Evolutionary conservation across 345 rosid genomes (phyloP).

Genomic region (rapeseed (Brassica napus)): DNA sequence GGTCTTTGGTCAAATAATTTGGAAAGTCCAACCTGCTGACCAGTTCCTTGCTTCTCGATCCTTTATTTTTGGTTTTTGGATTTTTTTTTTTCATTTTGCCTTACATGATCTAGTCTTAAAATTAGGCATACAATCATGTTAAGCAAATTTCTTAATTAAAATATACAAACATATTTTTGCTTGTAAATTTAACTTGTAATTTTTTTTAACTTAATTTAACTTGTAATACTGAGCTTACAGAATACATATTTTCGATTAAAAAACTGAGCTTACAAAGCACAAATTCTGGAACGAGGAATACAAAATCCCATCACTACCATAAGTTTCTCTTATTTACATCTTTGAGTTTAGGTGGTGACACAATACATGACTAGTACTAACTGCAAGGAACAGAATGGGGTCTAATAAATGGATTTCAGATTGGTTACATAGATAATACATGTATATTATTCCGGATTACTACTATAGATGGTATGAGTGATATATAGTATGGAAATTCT

Average conservation of each 20-base stretch:
- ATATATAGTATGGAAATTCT: not conserved
- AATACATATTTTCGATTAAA: no score
- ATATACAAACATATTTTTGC: not conserved
- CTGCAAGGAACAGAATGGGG: not conserved
- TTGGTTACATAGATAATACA: not conserved
- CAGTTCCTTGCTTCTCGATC: slow-evolving; percentile 40
- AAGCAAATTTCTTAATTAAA: not conserved
- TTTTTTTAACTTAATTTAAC: no score
- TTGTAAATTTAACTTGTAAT: not conserved
- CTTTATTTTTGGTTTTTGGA: not conserved
- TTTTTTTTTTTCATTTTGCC: not conserved
- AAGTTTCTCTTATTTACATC: not conserved
- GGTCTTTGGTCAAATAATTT: slow-evolving; percentile 42
- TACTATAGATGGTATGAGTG: not conserved
- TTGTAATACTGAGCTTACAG: not conserved
- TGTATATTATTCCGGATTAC: not conserved
- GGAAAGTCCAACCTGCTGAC: slow-evolving; percentile 44
- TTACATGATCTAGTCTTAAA: not conserved
- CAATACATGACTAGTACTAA: not conserved
- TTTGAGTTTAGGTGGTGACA: not conserved
- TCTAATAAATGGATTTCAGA: not conserved
- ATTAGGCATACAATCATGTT: not conserved
- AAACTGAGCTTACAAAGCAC: not conserved
- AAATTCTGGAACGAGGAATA: not conserved
- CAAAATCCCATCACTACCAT: not conserved